A percentile compares a stretch with the other conserved stretches of the same genome.
phyloP scores from a whole-genome alignment of 306 rosid genomes.

The Rosa lucieae region DNA sequence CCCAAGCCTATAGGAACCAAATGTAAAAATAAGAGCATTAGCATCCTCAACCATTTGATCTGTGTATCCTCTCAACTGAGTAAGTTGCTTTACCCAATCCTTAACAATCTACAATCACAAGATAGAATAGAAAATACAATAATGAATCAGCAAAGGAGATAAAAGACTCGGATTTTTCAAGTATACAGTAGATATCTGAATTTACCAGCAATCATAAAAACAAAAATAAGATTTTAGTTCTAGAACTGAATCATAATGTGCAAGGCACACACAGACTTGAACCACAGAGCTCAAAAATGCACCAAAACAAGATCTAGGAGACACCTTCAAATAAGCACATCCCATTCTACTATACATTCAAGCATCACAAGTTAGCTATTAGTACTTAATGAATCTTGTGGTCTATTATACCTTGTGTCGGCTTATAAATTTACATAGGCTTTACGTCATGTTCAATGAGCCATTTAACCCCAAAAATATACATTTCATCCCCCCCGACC shows the following conservation, averaged over 20 bases:
- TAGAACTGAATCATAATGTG: background rate
- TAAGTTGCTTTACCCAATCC: slow-evolving; percentile 88
- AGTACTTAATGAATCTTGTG: background rate
- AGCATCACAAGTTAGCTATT: background rate
- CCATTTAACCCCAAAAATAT: background rate
- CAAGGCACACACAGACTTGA: background rate
- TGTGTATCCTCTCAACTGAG: slow-evolving; percentile 77
- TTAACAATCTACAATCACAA: slow-evolving; percentile 70
- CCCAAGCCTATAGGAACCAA: slow-evolving; percentile 89
- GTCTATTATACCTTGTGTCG: too few relatives aligned
- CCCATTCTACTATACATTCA: background rate
- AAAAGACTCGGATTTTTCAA: background rate
- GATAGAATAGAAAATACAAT: background rate
- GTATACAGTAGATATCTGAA: background rate
- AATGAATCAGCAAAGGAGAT: background rate
- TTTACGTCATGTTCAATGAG: background rate
- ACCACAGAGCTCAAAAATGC: background rate
- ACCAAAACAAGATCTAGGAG: background rate
- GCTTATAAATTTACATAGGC: too few relatives aligned
- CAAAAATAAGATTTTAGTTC: too few relatives aligned
- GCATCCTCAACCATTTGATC: slow-evolving; percentile 96
- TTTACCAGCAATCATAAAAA: background rate
- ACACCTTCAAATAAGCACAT: background rate
- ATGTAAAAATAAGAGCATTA: slow-evolving; percentile 77
- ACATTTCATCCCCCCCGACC: background rate